Evolutionary conservation across 495 filamentous ascomycete species (phyloP).

Genomic region (Gamarada debralockiae): DNA sequence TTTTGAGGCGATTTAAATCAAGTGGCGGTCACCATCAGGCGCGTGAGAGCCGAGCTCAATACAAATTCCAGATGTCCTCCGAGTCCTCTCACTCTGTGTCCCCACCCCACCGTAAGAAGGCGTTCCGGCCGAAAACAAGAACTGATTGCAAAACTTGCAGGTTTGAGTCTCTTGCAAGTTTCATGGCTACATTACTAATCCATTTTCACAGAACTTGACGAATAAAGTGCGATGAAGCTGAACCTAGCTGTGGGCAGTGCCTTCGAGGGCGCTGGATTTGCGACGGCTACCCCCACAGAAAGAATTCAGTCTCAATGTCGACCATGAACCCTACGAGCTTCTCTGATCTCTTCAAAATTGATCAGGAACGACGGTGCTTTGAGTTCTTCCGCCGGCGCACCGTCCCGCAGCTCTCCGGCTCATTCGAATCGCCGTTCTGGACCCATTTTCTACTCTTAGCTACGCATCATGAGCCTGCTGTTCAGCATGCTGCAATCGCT

Average conservation of each 20-base stretch:
- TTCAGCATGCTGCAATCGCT: conserved; percentile 9
- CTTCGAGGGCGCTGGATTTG: conserved; percentile 9
- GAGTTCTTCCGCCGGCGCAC: conserved; percentile 41
- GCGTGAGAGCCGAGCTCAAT: too few relatives aligned
- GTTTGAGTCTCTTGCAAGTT: neutral
- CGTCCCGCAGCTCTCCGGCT: conserved; percentile 35
- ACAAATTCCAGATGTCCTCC: too few relatives aligned
- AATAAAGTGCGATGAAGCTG: conserved; percentile 22
- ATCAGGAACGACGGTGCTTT: conserved; percentile 15
- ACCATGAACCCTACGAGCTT: neutral
- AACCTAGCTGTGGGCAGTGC: conserved; percentile 6
- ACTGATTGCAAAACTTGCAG: conserved; percentile 14
- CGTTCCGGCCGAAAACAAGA: neutral
- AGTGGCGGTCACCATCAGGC: too few relatives aligned
- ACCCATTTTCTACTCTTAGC: conserved; percentile 33
- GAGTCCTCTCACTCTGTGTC: too few relatives aligned
- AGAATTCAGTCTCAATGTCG: neutral
- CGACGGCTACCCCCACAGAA: conserved; percentile 9
- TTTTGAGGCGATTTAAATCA: too few relatives aligned
- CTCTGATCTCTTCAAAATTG: conserved; percentile 11
- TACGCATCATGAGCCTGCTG: conserved; percentile 6
- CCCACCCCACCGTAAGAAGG: too few relatives aligned
- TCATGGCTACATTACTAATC: neutral
- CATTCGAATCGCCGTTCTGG: conserved; percentile 45
- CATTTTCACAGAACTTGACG: conserved; percentile 3